Base-by-base conservation (phyloP, 148 eudicot genomes). In the Polygonum maritimum region DNA sequence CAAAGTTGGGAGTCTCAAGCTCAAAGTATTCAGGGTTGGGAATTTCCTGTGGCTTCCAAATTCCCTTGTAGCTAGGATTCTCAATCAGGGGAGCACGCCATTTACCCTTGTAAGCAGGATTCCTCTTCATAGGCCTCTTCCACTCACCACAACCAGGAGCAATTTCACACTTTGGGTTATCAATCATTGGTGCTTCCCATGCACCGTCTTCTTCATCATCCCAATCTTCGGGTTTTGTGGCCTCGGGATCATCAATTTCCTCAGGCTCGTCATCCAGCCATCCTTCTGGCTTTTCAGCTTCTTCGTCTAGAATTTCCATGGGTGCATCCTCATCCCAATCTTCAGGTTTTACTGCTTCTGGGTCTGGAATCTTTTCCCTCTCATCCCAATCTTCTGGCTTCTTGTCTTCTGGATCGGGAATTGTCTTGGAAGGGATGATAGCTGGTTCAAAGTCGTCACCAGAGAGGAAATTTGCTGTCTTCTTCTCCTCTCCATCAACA, bases 261-360 rank as follows among this genome's bases (percentile, higher is more conserved):
- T 95, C 97, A 38, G 93, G 92, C 77, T 95, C 98, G 71, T 95
- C 96, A 83, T 92, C 98, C 79, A 95, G 83, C 98, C 98, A 95
- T 58, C 97, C 98, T 78, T 95, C 97, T 22, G 98, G 98, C 83
- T 95, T 95, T 51, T 52, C 92, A 75, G 98, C 98, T 47, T 92
- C 94, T 72, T 79, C 94, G 82, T 95, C 98, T 75, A 79, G 88
- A 75, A 95, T 95, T 73, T 92, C 97, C 89, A 92, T 83, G 16
- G 98, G 98, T 51, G 98, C 98, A 82, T 90, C 94, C 87, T 95
- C 98, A 74, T 95, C 98, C 98, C 98, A 95, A 70, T 95, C 97
- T 57, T 90, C 94, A 19, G 98, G 98, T 73, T 95, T 95, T 0
- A 69, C 85, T 7, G 97, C 95, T 71, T 78, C 77, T 22, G 90